A percentile compares a stretch with the other conserved stretches of the same genome.
phyloP scores from a whole-genome alignment of 2,329 filamentous ascomycete species.

The Mollisiaceae sp. region DNA sequence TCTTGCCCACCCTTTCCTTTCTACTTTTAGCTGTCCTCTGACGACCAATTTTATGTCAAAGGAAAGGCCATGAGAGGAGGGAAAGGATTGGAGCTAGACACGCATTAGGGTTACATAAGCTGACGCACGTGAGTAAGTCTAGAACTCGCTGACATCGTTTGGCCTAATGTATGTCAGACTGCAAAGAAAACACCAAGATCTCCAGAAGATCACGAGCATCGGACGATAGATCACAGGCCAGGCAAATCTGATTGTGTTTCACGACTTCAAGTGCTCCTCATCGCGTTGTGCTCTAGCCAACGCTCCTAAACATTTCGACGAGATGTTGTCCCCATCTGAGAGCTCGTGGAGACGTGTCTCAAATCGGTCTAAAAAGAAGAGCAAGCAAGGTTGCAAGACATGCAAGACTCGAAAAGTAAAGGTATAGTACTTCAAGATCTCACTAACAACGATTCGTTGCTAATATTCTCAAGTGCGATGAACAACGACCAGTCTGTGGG shows the following conservation, averaged over 20 bases:
- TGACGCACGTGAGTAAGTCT: too few species aligned
- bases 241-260: neutral
- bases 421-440: neutral
- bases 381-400: slow-evolving; percentile 14
- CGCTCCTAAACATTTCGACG: neutral
- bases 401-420: slow-evolving; percentile 21
- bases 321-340: neutral
- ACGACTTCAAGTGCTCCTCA: neutral
- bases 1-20: too few species aligned
- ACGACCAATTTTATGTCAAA: too few species aligned
- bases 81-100: too few species aligned
- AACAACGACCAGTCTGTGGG: slow-evolving; percentile 12
- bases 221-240: too few species aligned
- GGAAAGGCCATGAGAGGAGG: too few species aligned
- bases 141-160: too few species aligned
- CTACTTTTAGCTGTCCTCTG: too few species aligned
- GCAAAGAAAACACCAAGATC: too few species aligned
- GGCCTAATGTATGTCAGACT: too few species aligned
- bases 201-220: too few species aligned
- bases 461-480: slow-evolving; percentile 17
- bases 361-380: slow-evolving; percentile 6
- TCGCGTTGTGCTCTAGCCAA: neutral
- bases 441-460: neutral
- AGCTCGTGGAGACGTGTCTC: neutral
- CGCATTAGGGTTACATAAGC: too few species aligned